These are phyloP conservation scores for Dendrothele bispora DNA, from an alignment of 768 basidiomycete species.

Conservation along the genomic window DNA sequence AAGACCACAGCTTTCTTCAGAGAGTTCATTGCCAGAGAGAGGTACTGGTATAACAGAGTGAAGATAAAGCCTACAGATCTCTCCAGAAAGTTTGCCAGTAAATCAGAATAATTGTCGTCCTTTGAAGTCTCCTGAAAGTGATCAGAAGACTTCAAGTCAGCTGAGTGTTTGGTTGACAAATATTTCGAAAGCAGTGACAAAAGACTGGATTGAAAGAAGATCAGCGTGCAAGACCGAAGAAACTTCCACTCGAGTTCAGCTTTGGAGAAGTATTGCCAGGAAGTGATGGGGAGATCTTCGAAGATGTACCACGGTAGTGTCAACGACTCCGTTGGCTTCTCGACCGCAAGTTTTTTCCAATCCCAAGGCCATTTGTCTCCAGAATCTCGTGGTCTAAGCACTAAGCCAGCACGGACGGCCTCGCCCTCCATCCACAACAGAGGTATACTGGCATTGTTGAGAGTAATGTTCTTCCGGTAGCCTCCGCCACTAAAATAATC, in stretches of 20 bases:
- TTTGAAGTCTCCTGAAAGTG: too few relatives aligned
- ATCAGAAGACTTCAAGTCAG: too few relatives aligned
- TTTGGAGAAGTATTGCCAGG: background rate
- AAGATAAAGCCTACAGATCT: too few relatives aligned
- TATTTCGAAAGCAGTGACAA: too few relatives aligned
- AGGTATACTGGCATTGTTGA: constrained; percentile 15
- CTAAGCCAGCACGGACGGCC: constrained; percentile 23
- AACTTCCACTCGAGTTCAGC: background rate
- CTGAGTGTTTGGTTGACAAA: too few relatives aligned
- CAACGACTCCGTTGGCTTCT: background rate
- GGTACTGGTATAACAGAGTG: too few relatives aligned
- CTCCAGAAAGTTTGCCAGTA: too few relatives aligned
- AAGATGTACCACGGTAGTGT: background rate
- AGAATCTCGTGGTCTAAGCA: constrained; percentile 11
- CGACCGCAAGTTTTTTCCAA: background rate
- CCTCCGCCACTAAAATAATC: constrained; percentile 21
- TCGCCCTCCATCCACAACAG: constrained; percentile 34
- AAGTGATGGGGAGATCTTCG: background rate
- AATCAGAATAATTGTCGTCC: too few relatives aligned
- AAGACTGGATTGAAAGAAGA: too few relatives aligned
- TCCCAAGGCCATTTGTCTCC: constrained; percentile 8
- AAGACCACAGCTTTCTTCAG: too few relatives aligned
- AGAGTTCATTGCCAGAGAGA: too few relatives aligned
- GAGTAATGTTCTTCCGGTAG: constrained; percentile 6
- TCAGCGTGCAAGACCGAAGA: too few relatives aligned